Conservation (phyloP, 1,284 basidiomycete genomes). For the Sporisorium scitamineum region DNA sequence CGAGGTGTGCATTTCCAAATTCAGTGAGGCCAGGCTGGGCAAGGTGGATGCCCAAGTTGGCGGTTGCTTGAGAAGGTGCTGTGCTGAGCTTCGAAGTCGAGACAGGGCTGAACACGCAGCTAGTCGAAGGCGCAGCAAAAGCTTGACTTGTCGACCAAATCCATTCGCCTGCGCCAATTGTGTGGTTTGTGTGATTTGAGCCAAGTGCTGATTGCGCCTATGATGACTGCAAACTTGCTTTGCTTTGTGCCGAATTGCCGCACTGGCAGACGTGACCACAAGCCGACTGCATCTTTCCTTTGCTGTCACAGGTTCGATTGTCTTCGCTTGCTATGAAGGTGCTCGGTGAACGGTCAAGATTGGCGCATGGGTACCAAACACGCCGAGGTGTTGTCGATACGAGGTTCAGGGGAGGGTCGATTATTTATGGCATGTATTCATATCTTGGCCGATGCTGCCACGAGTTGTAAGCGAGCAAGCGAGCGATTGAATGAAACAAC, state of each 20-base stretch:
- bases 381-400: too few relatives aligned
- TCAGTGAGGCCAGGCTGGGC: neutral
- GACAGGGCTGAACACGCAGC: too few relatives aligned
- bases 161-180: constrained; percentile 13
- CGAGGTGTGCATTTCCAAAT: neutral
- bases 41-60: neutral
- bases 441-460: too few relatives aligned
- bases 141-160: constrained; percentile 15
- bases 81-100: too few relatives aligned
- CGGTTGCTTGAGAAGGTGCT: neutral
- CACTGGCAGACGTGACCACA: constrained; percentile 27
- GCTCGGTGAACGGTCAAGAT: too few relatives aligned
- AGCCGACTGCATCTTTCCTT: constrained; percentile 8
- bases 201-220: constrained; percentile 2
- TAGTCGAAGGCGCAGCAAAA: constrained; percentile 8
- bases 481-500: too few relatives aligned
- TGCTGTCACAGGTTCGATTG: neutral
- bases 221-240: neutral
- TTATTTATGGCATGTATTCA: too few relatives aligned
- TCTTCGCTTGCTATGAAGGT: too few relatives aligned
- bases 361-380: too few relatives aligned
- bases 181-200: neutral
- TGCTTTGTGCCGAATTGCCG: neutral
- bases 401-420: too few relatives aligned
- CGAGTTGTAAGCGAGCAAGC: too few relatives aligned